Conservation (phyloP, 139 green algal species). For the Chlorella ohadii region DNA sequence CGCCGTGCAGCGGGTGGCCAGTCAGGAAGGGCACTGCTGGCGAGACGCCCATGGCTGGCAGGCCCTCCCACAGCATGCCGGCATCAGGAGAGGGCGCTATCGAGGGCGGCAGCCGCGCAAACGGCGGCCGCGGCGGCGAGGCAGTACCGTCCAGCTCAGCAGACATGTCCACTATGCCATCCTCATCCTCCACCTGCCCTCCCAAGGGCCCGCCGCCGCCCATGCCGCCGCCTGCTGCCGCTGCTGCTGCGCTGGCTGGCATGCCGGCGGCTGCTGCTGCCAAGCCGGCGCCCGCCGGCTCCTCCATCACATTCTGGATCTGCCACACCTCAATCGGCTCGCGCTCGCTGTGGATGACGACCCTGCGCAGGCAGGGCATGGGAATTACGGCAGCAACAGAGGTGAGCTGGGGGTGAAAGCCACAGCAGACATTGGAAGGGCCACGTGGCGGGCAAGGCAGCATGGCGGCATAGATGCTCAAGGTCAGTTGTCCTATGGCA, state of each 20-base stretch:
- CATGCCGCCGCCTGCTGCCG: neutral
- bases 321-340: constrained; percentile 71
- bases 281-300: neutral
- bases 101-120: neutral
- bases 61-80: constrained; percentile 22
- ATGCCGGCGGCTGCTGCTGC: neutral
- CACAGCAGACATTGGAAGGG: no score
- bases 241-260: neutral
- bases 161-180: neutral
- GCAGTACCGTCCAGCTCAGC: neutral
- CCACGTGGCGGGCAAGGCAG: no score
- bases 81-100: constrained; percentile 8
- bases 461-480: neutral
- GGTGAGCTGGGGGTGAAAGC: neutral
- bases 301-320: constrained; percentile 4
- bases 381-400: neutral
- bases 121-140: constrained; percentile 2
- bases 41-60: neutral
- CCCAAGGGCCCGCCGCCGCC: neutral
- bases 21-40: constrained; percentile 23
- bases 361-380: constrained; percentile 30
- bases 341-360: constrained; percentile 61
- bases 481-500: no score
- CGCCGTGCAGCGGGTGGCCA: neutral
- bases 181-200: neutral